Percentiles rank a stretch among this genome's conserved stretches.
Evolutionary conservation across 306 rosid species (phyloP).

Genomic region (Sicyos edulis): DNA sequence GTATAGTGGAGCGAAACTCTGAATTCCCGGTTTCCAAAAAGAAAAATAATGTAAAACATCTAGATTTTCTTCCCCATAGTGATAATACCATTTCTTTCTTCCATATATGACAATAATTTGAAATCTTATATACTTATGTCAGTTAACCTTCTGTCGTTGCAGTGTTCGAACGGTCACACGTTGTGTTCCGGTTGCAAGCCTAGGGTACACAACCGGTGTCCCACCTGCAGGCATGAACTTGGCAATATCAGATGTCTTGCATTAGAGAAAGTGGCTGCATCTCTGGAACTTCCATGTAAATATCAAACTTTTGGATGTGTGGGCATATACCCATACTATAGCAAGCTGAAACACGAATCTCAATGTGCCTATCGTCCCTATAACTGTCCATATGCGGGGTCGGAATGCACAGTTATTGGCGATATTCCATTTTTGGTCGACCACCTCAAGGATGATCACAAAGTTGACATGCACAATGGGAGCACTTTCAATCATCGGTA

Average conservation of each 20-base stretch:
- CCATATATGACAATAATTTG: conserved; percentile 9
- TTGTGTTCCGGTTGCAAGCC: conserved; percentile 92
- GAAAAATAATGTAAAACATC: not conserved
- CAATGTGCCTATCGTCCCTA: conserved; percentile 72
- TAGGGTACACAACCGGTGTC: conserved; percentile 90
- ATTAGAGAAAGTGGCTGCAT: conserved; percentile 90
- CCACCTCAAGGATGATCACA: conserved; percentile 84
- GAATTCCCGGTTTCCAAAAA: too few relatives aligned
- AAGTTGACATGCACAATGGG: conserved; percentile 94
- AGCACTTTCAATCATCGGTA: conserved; percentile 94
- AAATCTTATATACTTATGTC: not conserved
- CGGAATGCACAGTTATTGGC: conserved; percentile 69
- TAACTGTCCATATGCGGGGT: conserved; percentile 94
- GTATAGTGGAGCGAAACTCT: too few relatives aligned
- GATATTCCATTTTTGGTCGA: conserved; percentile 76
- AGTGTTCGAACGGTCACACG: conserved; percentile 97
- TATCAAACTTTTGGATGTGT: conserved; percentile 70
- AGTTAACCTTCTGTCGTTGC: conserved; percentile 26
- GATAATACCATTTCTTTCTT: not conserved
- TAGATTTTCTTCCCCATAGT: not conserved
- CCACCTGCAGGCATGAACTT: conserved; percentile 89
- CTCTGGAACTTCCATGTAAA: conserved; percentile 91
- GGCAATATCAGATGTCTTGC: conserved; percentile 95
- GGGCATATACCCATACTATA: conserved; percentile 85
- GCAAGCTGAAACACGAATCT: conserved; percentile 89